phyloP scores from a whole-genome alignment of 2,329 filamentous ascomycete species.

The Penicillium thymicola region DNA sequence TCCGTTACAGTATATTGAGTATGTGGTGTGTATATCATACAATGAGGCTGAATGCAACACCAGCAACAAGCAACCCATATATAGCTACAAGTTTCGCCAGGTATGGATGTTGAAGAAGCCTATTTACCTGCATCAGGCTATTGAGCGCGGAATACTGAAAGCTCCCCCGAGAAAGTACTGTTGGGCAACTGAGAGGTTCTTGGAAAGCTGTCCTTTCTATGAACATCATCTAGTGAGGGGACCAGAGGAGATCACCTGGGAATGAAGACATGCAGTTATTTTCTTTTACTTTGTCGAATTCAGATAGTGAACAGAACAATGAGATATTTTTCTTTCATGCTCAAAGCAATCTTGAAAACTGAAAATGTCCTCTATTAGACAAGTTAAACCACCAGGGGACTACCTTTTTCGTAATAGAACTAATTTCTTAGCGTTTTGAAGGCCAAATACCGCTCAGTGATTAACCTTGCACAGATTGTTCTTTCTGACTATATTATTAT shows the following conservation, averaged over 20 bases:
- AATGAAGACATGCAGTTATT: not conserved
- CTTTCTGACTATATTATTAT: no score
- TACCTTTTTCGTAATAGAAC: not conserved
- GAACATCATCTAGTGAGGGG: not conserved
- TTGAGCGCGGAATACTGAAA: not conserved
- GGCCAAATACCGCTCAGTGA: not conserved
- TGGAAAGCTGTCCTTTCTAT: not conserved
- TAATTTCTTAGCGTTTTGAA: not conserved
- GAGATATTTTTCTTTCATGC: not conserved
- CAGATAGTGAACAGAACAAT: not conserved
- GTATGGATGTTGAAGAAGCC: conserved; percentile 1
- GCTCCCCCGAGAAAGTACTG: not conserved
- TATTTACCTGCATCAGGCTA: not conserved
- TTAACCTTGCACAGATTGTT: no score
- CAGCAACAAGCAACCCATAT: not conserved
- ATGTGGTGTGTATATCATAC: conserved; percentile 2
- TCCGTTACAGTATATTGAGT: not conserved
- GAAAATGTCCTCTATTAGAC: not conserved
- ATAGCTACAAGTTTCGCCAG: not conserved
- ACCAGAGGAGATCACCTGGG: not conserved
- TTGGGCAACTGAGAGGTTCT: not conserved
- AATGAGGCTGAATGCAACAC: not conserved
- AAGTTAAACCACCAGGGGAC: not conserved
- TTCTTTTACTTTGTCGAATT: not conserved
- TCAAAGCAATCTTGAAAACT: not conserved